A percentile compares a stretch with the other conserved stretches of the same genome.
Conservation (phyloP, 352 stramenopile species). For the Globisporangium cylindrosporum region DNA sequence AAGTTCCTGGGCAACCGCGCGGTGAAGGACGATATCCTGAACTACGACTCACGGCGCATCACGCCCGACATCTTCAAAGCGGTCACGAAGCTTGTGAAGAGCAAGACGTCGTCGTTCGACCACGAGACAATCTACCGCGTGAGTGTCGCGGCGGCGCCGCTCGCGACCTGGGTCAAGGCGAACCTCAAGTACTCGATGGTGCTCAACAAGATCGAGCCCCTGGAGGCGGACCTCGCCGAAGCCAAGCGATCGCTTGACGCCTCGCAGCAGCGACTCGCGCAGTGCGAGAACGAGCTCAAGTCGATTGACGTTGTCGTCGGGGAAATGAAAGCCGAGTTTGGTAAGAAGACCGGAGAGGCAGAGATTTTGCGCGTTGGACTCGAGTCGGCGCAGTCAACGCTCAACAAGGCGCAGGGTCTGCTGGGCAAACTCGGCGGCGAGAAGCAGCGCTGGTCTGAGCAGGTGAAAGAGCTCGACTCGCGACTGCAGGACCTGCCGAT, state of each 20-base stretch:
- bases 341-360: constrained; percentile 90
- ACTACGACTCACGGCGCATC: constrained; percentile 93
- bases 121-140: constrained; percentile 93
- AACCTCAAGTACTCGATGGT: constrained; percentile 95
- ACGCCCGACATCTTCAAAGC: constrained; percentile 88
- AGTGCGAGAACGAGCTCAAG: constrained; percentile 90
- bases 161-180: constrained; percentile 95
- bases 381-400: constrained; percentile 83
- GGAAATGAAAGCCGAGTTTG: constrained; percentile 92
- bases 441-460: constrained; percentile 88
- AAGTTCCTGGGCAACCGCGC: constrained; percentile 94
- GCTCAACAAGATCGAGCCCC: constrained; percentile 93
- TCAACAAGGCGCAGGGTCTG: constrained; percentile 91
- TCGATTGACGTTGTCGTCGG: constrained; percentile 89
- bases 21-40: constrained; percentile 96
- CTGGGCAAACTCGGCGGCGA: constrained; percentile 91
- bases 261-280: constrained; percentile 81
- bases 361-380: constrained; percentile 88
- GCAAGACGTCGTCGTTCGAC: constrained; percentile 92
- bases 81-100: constrained; percentile 92
- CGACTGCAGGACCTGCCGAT: constrained; percentile 83
- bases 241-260: constrained; percentile 86
- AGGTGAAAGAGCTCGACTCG: constrained; percentile 82
- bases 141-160: constrained; percentile 90
- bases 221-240: constrained; percentile 89